Base-by-base conservation (phyloP, 73 alveolate genomes). In the Tetrahymena borealis region DNA sequence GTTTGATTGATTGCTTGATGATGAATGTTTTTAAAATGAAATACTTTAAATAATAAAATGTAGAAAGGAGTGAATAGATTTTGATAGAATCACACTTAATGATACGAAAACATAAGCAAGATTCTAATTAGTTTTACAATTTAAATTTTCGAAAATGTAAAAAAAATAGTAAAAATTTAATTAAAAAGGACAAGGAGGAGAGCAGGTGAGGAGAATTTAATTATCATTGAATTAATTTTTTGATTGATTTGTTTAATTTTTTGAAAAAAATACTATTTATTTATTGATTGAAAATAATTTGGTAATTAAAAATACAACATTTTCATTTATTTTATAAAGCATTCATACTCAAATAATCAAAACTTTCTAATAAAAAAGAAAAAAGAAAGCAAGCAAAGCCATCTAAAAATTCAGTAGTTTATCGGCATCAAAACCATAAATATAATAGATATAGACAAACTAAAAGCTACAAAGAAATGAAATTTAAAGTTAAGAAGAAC, bases 401-500 rank as follows among this genome's bases (percentile, higher is more conserved):
- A 39, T 39, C 7, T 24, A 35, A 60, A 35, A 35, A 60, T 60
- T 60, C 85, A 35, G 28, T 24, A 60, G 28, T 24, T 60, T 24
- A 60, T 32, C 85, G n/a, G 85, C n/a, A 24, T 60, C 38, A 32
- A 32, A 60, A 60, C 85, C 85, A 60, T 60, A n/a, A n/a, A n/a
- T n/a, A n/a, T n/a, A n/a, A n/a, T n/a, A n/a, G n/a, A n/a, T n/a
- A n/a, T n/a, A n/a, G n/a, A n/a, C n/a, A n/a, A 5, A 60, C 38
- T 60, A 24, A 60, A 60, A 60, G 85, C 85, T 24, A 16, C 9
- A 18, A 78, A 94, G 95, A 95, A 91, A 98, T 98, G 99, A 97
- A 98, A 93, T 96, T 98, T 91, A 98, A 98, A 96, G 94, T 98
- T 33, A 97, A 96, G 95, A 94, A 95, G 91, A 94, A 93, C 28